Percentiles rank a stretch among this genome's conserved stretches.
Evolutionary conservation across 768 basidiomycete genomes (phyloP).

Genomic region (Tephrocybe sp.): DNA sequence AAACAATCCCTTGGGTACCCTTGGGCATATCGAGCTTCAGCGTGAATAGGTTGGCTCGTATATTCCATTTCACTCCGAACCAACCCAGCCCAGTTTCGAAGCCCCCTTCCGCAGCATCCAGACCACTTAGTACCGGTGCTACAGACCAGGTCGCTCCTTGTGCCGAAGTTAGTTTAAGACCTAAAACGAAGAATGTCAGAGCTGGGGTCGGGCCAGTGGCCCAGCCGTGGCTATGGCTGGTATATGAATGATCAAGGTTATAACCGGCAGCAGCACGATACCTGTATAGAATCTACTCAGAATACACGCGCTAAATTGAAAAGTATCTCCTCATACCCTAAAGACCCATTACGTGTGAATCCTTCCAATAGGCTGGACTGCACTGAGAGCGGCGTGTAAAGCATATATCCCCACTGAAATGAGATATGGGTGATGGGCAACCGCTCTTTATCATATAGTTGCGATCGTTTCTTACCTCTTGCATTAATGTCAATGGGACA

Average conservation of each 20-base stretch:
- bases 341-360: conserved; percentile 46
- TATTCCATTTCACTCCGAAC: conserved; percentile 42
- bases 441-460: too few relatives aligned
- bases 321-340: conserved; percentile 30
- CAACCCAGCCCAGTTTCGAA: conserved; percentile 46
- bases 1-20: conserved; percentile 26
- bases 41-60: conserved; percentile 15
- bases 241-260: conserved; percentile 45
- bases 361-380: conserved; percentile 45
- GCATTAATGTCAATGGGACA: too few relatives aligned
- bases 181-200: conserved; percentile 46
- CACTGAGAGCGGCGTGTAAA: conserved; percentile 42
- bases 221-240: conserved; percentile 50
- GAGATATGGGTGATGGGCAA: not conserved
- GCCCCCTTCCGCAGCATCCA: conserved; percentile 41
- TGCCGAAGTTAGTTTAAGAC: conserved; percentile 39
- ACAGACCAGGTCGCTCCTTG: conserved; percentile 43
- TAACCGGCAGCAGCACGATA: conserved; percentile 47
- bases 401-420: conserved; percentile 57
- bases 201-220: conserved; percentile 49
- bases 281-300: conserved; percentile 15
- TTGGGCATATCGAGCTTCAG: conserved; percentile 24
- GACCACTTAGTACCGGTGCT: conserved; percentile 42
- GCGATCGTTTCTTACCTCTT: too few relatives aligned
- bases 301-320: not conserved